Conservation (phyloP, 2,329 filamentous ascomycete genomes). For the Aspergillus jensenii region DNA sequence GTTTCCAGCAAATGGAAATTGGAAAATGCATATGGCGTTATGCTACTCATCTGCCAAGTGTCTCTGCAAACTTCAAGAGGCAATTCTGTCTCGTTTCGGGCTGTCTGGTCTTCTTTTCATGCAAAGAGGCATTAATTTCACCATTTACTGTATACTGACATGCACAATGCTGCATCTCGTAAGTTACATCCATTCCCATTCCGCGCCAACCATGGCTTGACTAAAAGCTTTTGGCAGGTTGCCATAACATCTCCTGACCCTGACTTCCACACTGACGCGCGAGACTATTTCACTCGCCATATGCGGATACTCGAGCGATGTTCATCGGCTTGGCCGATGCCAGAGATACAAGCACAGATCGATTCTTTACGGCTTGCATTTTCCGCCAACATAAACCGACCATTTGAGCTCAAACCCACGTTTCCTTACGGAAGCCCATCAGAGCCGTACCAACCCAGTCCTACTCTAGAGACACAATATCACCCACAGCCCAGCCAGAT, state of each 20-base stretch:
- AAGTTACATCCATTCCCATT: constrained; percentile 42
- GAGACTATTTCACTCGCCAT: constrained; percentile 86
- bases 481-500: constrained; percentile 51
- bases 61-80: constrained; percentile 84
- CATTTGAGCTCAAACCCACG: constrained; percentile 83
- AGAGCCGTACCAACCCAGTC: constrained; percentile 62
- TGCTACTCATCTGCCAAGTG: constrained; percentile 83
- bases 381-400: constrained; percentile 77
- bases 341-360: constrained; percentile 86
- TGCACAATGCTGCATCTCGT: constrained; percentile 93
- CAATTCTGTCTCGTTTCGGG: constrained; percentile 72
- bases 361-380: constrained; percentile 88
- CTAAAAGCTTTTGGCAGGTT: constrained; percentile 56
- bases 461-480: constrained; percentile 53
- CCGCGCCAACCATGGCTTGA: neutral
- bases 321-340: constrained; percentile 79
- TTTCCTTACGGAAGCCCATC: constrained; percentile 85
- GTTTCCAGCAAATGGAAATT: constrained; percentile 67
- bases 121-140: constrained; percentile 92
- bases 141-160: constrained; percentile 86
- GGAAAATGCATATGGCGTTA: constrained; percentile 84
- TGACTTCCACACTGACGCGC: constrained; percentile 78
- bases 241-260: constrained; percentile 91
- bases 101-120: constrained; percentile 82
- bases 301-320: constrained; percentile 92